Evolutionary conservation across 108 stramenopile genomes (phyloP).

Genomic region (Epithemia pelagica): DNA sequence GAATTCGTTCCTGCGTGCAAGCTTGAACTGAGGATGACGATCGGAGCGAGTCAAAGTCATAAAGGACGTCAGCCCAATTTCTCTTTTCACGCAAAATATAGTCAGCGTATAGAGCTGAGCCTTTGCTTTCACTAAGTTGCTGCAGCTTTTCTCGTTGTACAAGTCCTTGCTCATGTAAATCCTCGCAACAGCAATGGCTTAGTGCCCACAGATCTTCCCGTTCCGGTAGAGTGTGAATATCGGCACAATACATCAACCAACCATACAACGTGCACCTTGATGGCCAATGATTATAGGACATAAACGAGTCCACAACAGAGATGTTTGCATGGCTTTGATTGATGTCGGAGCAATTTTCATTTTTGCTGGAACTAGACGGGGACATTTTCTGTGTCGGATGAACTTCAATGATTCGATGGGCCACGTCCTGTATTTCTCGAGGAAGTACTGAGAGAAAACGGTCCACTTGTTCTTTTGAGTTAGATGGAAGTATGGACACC

Average conservation of each 20-base stretch:
- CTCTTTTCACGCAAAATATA: conserved; percentile 79
- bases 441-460: conserved; percentile 62
- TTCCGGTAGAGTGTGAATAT: conserved; percentile 69
- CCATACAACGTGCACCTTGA: conserved; percentile 55
- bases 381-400: background rate
- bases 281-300: conserved; percentile 39
- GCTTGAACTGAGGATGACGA: conserved; percentile 9
- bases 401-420: conserved; percentile 45
- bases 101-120: conserved; percentile 68
- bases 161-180: conserved; percentile 31
- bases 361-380: conserved; percentile 5
- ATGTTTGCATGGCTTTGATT: background rate
- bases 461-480: conserved; percentile 42
- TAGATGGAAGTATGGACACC: conserved; percentile 61
- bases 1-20: background rate
- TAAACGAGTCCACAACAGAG: background rate
- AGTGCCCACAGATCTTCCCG: conserved; percentile 74
- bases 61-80: conserved; percentile 73
- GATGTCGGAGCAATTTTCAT: background rate
- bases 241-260: conserved; percentile 69
- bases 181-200: conserved; percentile 41
- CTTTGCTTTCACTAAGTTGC: conserved; percentile 59
- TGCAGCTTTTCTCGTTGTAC: conserved; percentile 62
- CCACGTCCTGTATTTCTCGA: conserved; percentile 29
- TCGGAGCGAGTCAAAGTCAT: conserved; percentile 77